Conservation (phyloP, 305 asterid genomes). For the Coffea humblotiana region DNA sequence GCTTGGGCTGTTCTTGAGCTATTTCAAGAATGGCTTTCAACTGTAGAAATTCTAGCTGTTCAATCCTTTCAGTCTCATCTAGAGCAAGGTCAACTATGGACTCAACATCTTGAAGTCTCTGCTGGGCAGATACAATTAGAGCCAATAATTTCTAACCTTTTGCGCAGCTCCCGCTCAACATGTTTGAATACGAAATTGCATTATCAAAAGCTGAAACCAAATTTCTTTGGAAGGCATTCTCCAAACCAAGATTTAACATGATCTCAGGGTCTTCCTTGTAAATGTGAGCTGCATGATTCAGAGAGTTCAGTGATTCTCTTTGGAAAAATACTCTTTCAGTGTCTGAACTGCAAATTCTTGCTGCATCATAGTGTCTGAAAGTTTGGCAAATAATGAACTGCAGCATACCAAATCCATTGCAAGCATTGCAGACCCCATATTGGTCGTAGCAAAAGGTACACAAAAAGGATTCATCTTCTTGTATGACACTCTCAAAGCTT, state of each 20-base stretch:
- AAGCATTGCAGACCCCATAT: constrained; percentile 96
- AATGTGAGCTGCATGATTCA: constrained; percentile 33
- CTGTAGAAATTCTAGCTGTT: constrained; percentile 67
- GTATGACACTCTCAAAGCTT: constrained; percentile 84
- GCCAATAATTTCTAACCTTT: constrained; percentile 77
- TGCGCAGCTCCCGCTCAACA: constrained; percentile 51
- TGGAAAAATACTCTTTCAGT: constrained; percentile 50
- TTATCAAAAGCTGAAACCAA: constrained; percentile 57
- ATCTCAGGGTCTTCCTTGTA: constrained; percentile 58
- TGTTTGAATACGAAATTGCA: constrained; percentile 51
- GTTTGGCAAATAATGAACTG: not conserved
- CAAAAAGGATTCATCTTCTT: constrained; percentile 97
- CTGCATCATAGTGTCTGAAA: constrained; percentile 48
- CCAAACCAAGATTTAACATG: constrained; percentile 55
- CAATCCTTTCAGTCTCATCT: constrained; percentile 62
- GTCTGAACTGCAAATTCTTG: constrained; percentile 63
- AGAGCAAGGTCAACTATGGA: constrained; percentile 71
- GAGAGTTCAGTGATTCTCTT: constrained; percentile 49
- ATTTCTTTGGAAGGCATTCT: constrained; percentile 72
- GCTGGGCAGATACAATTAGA: constrained; percentile 75
- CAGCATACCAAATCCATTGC: constrained; percentile 85
- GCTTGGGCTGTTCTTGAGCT: constrained; percentile 70
- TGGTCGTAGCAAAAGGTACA: constrained; percentile 87
- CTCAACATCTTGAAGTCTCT: constrained; percentile 65
- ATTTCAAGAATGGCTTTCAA: constrained; percentile 73